A percentile compares a stretch with the other conserved stretches of the same genome.
These are phyloP conservation scores for Cruciata laevipes DNA, from an alignment of 257 asterid species.

Conservation along the genomic window DNA sequence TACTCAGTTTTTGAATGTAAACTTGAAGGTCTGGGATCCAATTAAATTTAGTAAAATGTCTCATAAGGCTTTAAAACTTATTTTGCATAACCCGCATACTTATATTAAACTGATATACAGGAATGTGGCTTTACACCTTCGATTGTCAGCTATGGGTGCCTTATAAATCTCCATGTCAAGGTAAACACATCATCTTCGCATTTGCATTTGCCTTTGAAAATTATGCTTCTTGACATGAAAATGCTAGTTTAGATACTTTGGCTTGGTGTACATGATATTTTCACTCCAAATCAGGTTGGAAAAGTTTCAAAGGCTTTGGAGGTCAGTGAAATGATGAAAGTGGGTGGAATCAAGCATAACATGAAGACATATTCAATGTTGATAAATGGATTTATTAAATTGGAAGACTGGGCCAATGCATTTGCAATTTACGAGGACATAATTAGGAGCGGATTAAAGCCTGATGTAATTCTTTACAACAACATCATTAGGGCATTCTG, in stretches of 20 bases:
- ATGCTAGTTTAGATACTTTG: background rate
- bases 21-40: background rate
- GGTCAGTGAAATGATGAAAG: constrained; percentile 69
- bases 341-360: constrained; percentile 69
- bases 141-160: constrained; percentile 83
- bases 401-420: constrained; percentile 97
- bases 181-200: constrained; percentile 26
- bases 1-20: background rate
- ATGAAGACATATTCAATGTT: constrained; percentile 95
- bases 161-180: constrained; percentile 84
- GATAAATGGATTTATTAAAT: constrained; percentile 75
- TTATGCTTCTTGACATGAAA: background rate
- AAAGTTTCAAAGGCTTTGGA: constrained; percentile 84
- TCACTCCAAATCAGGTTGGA: constrained; percentile 40
- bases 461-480: constrained; percentile 85
- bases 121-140: constrained; percentile 91
- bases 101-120: constrained; percentile 30
- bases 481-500: constrained; percentile 83
- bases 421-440: constrained; percentile 90
- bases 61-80: background rate
- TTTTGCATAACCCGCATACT: constrained; percentile 3
- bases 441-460: constrained; percentile 70
- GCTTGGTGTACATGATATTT: background rate
- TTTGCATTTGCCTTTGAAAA: background rate
- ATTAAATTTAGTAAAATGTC: background rate